A percentile compares a stretch with the other conserved stretches of the same genome.
These are phyloP conservation scores for Strobilomyces dryophilus DNA, from an alignment of 768 basidiomycete species.

Conservation along the genomic window DNA sequence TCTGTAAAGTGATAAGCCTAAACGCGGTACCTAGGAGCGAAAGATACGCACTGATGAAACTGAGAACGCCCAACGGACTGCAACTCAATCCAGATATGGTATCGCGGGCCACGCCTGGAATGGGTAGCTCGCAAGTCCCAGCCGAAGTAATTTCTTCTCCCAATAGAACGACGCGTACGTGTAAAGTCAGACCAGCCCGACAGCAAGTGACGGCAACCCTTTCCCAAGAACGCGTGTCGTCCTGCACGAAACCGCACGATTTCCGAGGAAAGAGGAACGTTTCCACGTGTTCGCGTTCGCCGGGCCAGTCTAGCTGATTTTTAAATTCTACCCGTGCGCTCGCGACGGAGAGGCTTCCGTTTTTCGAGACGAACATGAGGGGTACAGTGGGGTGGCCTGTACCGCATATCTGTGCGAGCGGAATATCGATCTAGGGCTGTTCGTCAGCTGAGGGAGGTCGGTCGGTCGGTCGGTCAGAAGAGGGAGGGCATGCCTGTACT, in stretches of 20 bases:
- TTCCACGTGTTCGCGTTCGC: slow-evolving; percentile 25
- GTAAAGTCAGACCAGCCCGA: slow-evolving; percentile 12
- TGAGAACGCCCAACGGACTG: slow-evolving; percentile 46
- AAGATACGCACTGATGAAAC: slow-evolving; percentile 42
- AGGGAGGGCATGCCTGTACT: slow-evolving; percentile 38
- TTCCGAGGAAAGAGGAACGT: slow-evolving; percentile 29
- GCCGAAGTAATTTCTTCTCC: slow-evolving; percentile 14
- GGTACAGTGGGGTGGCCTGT: slow-evolving; percentile 24
- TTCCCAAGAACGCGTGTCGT: slow-evolving; percentile 2
- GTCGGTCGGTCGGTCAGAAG: slow-evolving; percentile 1
- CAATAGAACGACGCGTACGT: slow-evolving; percentile 19
- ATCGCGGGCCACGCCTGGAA: slow-evolving; percentile 4
- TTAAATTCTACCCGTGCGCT: slow-evolving; percentile 27
- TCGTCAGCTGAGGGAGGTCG: slow-evolving; percentile 5
- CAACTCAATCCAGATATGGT: slow-evolving; percentile 18
- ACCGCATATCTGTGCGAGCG: slow-evolving; percentile 36
- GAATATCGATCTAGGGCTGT: slow-evolving; percentile 39
- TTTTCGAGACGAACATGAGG: slow-evolving; percentile 32
- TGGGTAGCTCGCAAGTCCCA: slow-evolving; percentile 22
- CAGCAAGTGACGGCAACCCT: slow-evolving; percentile 24
- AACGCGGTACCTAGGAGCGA: neutral
- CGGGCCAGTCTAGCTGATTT: slow-evolving; percentile 23
- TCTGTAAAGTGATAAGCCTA: slow-evolving; percentile 28
- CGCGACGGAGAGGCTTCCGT: slow-evolving; percentile 32
- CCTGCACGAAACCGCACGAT: slow-evolving; percentile 27